These are phyloP conservation scores for Coelastrella sp. DNA, from an alignment of 139 green algal species.

Conservation along the genomic window DNA sequence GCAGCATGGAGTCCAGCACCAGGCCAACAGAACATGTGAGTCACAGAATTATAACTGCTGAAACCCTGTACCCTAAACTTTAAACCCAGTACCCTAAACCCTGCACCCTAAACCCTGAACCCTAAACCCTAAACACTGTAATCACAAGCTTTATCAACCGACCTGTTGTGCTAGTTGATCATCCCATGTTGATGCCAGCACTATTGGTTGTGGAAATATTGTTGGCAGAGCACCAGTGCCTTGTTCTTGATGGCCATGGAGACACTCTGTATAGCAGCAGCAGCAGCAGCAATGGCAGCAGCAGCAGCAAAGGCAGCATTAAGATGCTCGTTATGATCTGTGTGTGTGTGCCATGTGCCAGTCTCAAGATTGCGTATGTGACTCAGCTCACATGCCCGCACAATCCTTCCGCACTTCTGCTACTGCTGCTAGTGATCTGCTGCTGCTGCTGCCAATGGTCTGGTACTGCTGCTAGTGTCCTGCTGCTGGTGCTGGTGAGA, in stretches of 20 bases:
- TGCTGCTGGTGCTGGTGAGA: neutral
- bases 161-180: slow-evolving; percentile 25
- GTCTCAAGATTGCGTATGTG: too few species aligned
- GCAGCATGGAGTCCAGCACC: too few species aligned
- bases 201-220: slow-evolving; percentile 46
- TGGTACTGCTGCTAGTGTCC: neutral
- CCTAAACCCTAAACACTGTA: neutral
- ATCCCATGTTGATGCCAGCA: slow-evolving; percentile 39
- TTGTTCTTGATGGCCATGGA: slow-evolving; percentile 40
- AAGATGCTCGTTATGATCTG: too few species aligned
- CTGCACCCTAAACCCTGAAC: too few species aligned
- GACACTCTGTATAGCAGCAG: neutral
- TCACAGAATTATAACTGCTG: too few species aligned
- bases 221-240: slow-evolving; percentile 2
- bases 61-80: too few species aligned
- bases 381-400: too few species aligned
- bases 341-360: too few species aligned
- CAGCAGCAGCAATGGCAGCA: neutral
- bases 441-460: neutral
- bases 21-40: too few species aligned
- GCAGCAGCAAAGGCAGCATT: neutral
- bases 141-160: neutral
- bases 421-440: too few species aligned
- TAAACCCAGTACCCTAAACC: too few species aligned
- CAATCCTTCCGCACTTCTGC: too few species aligned